Evolutionary conservation across 805 yeast species (phyloP).

Genomic region (Ogataea henricii): DNA sequence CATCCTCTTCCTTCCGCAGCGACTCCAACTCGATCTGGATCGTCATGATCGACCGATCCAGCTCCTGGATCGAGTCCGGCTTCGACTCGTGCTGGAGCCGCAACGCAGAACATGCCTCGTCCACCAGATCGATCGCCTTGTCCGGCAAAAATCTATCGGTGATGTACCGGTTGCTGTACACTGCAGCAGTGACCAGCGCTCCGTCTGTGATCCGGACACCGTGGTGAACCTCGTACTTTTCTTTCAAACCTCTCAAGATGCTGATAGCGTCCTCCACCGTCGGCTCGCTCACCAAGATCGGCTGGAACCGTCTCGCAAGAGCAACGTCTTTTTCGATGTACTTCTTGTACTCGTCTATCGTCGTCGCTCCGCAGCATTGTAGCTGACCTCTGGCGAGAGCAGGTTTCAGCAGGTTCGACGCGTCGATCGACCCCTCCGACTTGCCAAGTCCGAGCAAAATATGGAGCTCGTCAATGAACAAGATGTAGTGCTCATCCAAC

Average conservation of each 20-base stretch:
- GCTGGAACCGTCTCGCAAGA: conserved; percentile 88
- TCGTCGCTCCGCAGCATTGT: conserved; percentile 96
- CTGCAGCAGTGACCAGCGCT: conserved; percentile 92
- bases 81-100: conserved; percentile 95
- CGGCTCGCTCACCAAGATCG: conserved; percentile 85
- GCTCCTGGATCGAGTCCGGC: conserved; percentile 88
- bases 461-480: conserved; percentile 91
- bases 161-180: conserved; percentile 84
- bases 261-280: conserved; percentile 88
- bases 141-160: conserved; percentile 92
- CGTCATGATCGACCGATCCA: conserved; percentile 89
- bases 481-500: conserved; percentile 73
- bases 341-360: conserved; percentile 88
- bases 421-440: conserved; percentile 94
- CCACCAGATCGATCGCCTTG: conserved; percentile 94
- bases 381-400: conserved; percentile 89
- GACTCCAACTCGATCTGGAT: conserved; percentile 95
- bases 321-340: conserved; percentile 97
- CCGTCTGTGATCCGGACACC: conserved; percentile 94
- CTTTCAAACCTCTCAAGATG: conserved; percentile 90
- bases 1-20: conserved; percentile 87
- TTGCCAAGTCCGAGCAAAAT: conserved; percentile 88
- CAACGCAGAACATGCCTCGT: conserved; percentile 95
- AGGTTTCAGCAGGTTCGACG: conserved; percentile 90
- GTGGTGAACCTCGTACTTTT: conserved; percentile 93